Conservation (phyloP, 2,329 filamentous ascomycete genomes). For the Epichloe bromicola region DNA sequence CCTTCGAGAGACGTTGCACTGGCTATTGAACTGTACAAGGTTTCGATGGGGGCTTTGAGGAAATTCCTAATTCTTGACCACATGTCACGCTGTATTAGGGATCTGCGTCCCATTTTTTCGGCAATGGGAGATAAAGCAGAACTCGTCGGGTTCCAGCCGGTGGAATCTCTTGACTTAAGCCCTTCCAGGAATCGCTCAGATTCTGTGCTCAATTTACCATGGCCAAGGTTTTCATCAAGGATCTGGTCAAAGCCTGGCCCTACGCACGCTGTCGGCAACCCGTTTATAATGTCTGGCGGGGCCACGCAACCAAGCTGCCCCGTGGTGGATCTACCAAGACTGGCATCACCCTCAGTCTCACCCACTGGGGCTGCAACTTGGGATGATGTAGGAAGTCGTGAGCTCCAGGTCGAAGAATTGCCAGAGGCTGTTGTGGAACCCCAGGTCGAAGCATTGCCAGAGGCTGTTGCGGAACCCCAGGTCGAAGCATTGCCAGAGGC, state of each 20-base stretch:
- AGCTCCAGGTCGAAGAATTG: neutral
- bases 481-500: neutral
- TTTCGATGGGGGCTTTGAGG: neutral
- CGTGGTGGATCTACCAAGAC: neutral
- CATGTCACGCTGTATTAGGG: slow-evolving; percentile 4
- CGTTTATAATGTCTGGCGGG: neutral
- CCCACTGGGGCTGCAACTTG: neutral
- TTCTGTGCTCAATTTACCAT: slow-evolving; percentile 3
- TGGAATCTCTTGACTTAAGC: neutral
- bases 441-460: neutral
- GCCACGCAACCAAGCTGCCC: neutral
- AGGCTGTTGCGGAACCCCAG: neutral
- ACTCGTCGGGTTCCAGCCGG: neutral
- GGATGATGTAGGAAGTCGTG: neutral
- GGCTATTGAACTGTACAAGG: neutral
- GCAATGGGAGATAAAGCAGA: neutral
- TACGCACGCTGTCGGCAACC: slow-evolving; percentile 4
- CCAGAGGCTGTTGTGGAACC: neutral
- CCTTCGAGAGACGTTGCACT: slow-evolving; percentile 6
- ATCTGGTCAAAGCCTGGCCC: slow-evolving; percentile 4
- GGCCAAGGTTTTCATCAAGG: slow-evolving; percentile 4
- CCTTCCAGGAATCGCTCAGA: slow-evolving; percentile 8
- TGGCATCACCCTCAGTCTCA: no score
- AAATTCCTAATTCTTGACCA: slow-evolving; percentile 1
- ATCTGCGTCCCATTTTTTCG: neutral